phyloP scores from a whole-genome alignment of 2,329 filamentous ascomycete genomes.

The Exophiala sp. region DNA sequence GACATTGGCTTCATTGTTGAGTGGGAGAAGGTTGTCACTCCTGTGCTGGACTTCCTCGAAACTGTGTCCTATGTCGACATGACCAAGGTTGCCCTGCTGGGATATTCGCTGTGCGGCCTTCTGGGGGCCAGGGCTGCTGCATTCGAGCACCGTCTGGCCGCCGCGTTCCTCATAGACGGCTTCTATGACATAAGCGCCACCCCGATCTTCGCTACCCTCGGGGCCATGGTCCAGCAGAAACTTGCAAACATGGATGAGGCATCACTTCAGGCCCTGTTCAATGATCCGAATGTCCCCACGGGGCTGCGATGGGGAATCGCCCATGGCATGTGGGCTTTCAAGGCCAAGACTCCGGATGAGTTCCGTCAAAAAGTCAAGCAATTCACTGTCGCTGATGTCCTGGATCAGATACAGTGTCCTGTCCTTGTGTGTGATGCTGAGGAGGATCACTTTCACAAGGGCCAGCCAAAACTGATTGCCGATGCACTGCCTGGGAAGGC shows the following conservation, averaged over 20 bases:
- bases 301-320: constrained; percentile 32
- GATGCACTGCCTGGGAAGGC: constrained; percentile 24
- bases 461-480: constrained; percentile 22
- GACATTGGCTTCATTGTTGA: constrained; percentile 42
- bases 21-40: constrained; percentile 41
- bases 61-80: constrained; percentile 31
- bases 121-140: constrained; percentile 41
- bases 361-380: constrained; percentile 26
- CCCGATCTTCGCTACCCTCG: not conserved
- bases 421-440: constrained; percentile 29
- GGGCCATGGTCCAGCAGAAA: not conserved
- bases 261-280: not conserved
- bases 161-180: constrained; percentile 39
- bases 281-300: constrained; percentile 11
- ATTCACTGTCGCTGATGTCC: constrained; percentile 21
- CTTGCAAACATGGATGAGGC: too few relatives aligned
- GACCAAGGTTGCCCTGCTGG: constrained; percentile 35
- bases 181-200: constrained; percentile 5
- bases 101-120: constrained; percentile 41
- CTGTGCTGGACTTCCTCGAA: constrained; percentile 39
- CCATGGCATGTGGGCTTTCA: constrained; percentile 35
- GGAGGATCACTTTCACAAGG: constrained; percentile 25
- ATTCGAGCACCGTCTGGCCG: constrained; percentile 41
- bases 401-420: constrained; percentile 27
- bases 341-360: constrained; percentile 29